These are phyloP conservation scores for Phaffomyces thermotolerans DNA, from an alignment of 805 yeast genomes.

Conservation along the genomic window DNA sequence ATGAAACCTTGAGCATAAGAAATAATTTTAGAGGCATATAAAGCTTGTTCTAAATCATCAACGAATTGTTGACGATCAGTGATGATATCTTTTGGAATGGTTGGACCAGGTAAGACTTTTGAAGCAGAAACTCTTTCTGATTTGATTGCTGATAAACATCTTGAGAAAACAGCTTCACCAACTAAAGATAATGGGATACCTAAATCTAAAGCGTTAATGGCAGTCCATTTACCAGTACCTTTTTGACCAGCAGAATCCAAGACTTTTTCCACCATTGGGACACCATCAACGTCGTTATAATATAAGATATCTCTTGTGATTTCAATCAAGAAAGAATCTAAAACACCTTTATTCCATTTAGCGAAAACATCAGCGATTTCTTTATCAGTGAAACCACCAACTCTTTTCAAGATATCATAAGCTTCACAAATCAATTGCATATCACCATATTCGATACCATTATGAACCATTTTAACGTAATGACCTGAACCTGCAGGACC, in stretches of 20 bases:
- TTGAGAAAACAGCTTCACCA: constrained; percentile 97
- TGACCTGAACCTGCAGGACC: constrained; percentile 99
- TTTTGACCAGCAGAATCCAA: constrained; percentile 97
- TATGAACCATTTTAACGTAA: constrained; percentile 99
- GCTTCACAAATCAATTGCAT: constrained; percentile 99
- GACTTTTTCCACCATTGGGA: constrained; percentile 93
- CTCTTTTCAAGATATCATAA: constrained; percentile 90
- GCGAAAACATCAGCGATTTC: constrained; percentile 91
- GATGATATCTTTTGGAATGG: constrained; percentile 50
- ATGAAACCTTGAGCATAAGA: constrained; percentile 99
- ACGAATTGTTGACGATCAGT: constrained; percentile 78
- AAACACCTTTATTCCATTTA: constrained; percentile 94
- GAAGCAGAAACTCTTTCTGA: constrained; percentile 87
- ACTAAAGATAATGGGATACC: constrained; percentile 98
- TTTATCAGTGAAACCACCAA: constrained; percentile 81
- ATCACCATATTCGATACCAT: constrained; percentile 99
- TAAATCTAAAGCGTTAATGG: constrained; percentile 92
- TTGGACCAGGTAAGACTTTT: constrained; percentile 71
- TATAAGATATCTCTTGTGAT: constrained; percentile 93
- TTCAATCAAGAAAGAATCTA: constrained; percentile 94
- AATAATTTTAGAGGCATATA: constrained; percentile 96
- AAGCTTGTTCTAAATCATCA: constrained; percentile 94
- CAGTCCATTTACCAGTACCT: constrained; percentile 99
- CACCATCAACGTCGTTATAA: constrained; percentile 83
- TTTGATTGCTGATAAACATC: constrained; percentile 92